Evolutionary conservation across 345 rosid species (phyloP), one percentile per base, ranked within the genome.

Genomic region (Euphorbia tirucalli): DNA sequence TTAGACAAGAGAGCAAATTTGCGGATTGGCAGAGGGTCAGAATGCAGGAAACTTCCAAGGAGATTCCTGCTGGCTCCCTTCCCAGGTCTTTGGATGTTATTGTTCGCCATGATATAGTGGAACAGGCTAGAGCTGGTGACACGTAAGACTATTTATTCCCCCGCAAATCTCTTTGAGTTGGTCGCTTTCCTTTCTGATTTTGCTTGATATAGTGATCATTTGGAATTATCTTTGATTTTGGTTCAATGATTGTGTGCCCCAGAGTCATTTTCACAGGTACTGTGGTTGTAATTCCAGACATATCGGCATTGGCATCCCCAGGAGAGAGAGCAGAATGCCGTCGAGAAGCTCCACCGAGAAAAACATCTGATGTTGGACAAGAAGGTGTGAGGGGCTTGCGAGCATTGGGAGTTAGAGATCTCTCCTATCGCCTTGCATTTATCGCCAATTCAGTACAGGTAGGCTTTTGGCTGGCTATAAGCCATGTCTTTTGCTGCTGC

Each of bases 1-100:
- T 95, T 74, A 81, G 96, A 71, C 97, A 90, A 74, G 99, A 95
- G 79, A 92, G 99, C 72, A 95, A 89, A 78, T 95, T 95, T 79
- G 88, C 97, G 5, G 99, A 95, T 76, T 90, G 99, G 97, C 99
- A 95, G 80, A 90, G 99, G 82, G 97, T 89, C 56, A 87, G 99
- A 76, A 83, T 95, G 97, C 99, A 95, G 80, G 99, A 95, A 86
- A 90, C 97, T 66, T 92, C 99, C 10, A 85, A 89, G 80, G 99
- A 95, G 87, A 92, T 95, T 69, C 99, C 99, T 70, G 96, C 97
- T 0, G 97, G 99, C 8, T 95, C 97, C 61, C 93, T 95, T 79
- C 97, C 97, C 14, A 79, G 99, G 65, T 95, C 97, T 25, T 73
- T 95, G 82, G 97, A 95, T 85, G 90, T 92, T 77, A 87, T 95